phyloP scores from a whole-genome alignment of 108 stramenopile species.

The Fistulifera pelliculosa region DNA sequence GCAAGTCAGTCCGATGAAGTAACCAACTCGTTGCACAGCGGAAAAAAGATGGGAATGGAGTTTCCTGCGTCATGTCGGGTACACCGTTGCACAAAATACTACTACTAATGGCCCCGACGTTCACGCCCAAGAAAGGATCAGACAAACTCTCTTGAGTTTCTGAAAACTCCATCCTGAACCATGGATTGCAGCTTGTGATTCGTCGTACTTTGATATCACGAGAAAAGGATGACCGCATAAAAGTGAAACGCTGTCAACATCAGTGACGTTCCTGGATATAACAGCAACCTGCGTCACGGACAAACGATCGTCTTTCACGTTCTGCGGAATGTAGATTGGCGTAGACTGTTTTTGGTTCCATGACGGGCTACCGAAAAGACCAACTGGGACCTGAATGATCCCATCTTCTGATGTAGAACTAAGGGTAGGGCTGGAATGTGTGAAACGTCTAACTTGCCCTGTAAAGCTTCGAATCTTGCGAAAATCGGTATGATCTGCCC shows the following conservation, averaged over 20 bases:
- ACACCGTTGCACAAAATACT: conserved; percentile 5
- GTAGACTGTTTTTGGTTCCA: too few species aligned
- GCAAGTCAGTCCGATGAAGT: conserved; percentile 36
- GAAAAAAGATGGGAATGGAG: conserved; percentile 33
- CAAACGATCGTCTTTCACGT: not conserved
- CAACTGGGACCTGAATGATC: conserved; percentile 17
- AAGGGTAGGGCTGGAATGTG: not conserved
- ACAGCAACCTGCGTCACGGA: not conserved
- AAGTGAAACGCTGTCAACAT: conserved; percentile 8
- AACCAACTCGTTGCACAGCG: conserved; percentile 72
- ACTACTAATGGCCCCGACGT: conserved; percentile 13
- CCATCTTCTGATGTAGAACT: not conserved
- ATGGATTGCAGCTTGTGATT: conserved; percentile 41
- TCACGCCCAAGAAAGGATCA: conserved; percentile 6
- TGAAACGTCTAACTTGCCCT: conserved; percentile 45
- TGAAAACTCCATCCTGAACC: conserved; percentile 29
- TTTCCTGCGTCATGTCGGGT: conserved; percentile 1
- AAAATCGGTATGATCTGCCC: conserved; percentile 62
- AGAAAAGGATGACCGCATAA: conserved; percentile 38
- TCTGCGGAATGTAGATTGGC: not conserved
- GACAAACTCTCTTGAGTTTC: not conserved
- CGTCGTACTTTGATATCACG: conserved; percentile 20
- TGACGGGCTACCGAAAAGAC: conserved; percentile 3
- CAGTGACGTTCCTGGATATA: not conserved
- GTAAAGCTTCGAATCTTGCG: conserved; percentile 44